These are phyloP conservation scores for Trypanosoma conorhini DNA, from an alignment of 208 protist species.

Conservation along the genomic window DNA sequence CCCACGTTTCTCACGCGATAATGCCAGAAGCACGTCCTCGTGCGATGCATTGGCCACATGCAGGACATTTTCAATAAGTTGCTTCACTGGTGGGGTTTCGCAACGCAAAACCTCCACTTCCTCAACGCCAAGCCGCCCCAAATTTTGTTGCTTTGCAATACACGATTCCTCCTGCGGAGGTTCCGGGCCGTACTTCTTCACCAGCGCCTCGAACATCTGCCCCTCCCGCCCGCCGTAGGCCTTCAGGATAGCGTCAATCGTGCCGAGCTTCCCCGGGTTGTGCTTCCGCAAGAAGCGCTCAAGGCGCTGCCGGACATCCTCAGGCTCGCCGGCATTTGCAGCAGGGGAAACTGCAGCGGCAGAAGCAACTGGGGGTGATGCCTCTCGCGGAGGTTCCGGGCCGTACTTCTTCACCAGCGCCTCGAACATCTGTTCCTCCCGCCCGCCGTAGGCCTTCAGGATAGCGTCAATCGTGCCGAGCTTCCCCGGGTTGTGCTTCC, in stretches of 20 bases:
- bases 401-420: slow-evolving; percentile 79
- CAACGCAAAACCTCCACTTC: neutral
- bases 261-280: slow-evolving; percentile 26
- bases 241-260: slow-evolving; percentile 23
- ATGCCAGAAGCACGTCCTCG: slow-evolving; percentile 7
- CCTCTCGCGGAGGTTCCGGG: slow-evolving; percentile 42
- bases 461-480: slow-evolving; percentile 19
- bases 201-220: slow-evolving; percentile 59
- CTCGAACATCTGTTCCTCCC: slow-evolving; percentile 65
- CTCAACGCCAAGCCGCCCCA: neutral
- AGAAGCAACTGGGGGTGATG: too few relatives aligned
- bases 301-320: neutral
- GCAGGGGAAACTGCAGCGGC: too few relatives aligned
- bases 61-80: slow-evolving; percentile 1
- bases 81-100: neutral
- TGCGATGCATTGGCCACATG: neutral
- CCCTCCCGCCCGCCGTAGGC: slow-evolving; percentile 61
- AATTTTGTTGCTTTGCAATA: neutral
- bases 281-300: slow-evolving; percentile 26
- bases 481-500: slow-evolving; percentile 30
- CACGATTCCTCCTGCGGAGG: slow-evolving; percentile 25
- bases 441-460: slow-evolving; percentile 41
- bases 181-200: slow-evolving; percentile 80
- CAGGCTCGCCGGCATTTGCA: too few relatives aligned
- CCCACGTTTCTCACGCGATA: neutral